A percentile compares a stretch with the other conserved stretches of the same genome.
phyloP scores from a whole-genome alignment of 1,139 yeast genomes.

The Kluyveromyces sp. region DNA sequence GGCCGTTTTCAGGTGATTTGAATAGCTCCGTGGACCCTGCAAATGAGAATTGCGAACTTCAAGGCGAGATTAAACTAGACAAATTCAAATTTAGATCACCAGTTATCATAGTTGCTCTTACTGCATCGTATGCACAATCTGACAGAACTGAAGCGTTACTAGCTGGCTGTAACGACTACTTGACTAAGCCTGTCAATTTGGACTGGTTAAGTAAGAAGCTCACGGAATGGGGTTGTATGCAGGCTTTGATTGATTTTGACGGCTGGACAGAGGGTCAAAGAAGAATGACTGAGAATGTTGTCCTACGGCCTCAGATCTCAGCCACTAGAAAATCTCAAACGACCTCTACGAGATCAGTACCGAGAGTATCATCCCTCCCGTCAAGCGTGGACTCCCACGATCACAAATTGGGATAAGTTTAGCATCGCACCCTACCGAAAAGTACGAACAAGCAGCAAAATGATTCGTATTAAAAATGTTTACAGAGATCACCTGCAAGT shows the following conservation, averaged over 20 bases:
- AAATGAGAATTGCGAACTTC: background rate
- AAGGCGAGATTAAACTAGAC: constrained; percentile 38
- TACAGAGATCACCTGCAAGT: too few relatives aligned
- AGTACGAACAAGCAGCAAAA: too few relatives aligned
- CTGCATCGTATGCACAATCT: constrained; percentile 83
- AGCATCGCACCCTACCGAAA: too few relatives aligned
- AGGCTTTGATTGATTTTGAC: constrained; percentile 91
- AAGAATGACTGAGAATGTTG: constrained; percentile 28
- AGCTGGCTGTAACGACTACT: constrained; percentile 94
- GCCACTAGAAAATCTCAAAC: constrained; percentile 5
- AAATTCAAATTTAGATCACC: constrained; percentile 69
- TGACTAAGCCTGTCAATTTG: constrained; percentile 94
- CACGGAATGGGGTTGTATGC: constrained; percentile 98
- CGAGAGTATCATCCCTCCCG: constrained; percentile 1
- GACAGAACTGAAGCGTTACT: constrained; percentile 88
- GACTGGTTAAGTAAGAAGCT: constrained; percentile 92
- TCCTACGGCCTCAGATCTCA: constrained; percentile 6
- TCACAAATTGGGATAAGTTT: background rate
- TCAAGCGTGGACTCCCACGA: background rate
- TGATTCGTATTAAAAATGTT: background rate
- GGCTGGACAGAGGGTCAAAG: constrained; percentile 64
- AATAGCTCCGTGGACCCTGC: too few relatives aligned
- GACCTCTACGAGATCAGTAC: constrained; percentile 3
- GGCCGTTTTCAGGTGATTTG: background rate
- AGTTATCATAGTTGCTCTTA: constrained; percentile 89